Base-by-base conservation (phyloP, 495 filamentous ascomycete species). In the Penicillium dipodomyicola region DNA sequence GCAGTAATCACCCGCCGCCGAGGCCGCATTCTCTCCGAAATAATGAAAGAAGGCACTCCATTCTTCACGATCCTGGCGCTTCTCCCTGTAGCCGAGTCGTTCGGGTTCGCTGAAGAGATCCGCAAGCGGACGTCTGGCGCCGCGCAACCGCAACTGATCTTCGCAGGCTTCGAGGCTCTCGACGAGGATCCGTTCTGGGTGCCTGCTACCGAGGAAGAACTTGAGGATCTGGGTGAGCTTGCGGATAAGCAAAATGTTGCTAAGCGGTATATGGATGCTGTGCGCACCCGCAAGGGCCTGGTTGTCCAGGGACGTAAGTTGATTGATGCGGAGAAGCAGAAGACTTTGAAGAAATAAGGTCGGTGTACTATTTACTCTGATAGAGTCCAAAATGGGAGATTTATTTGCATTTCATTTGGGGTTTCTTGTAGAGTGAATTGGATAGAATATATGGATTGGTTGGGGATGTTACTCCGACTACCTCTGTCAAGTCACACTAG, bases 281-380 rank as follows among this genome's bases (percentile, higher is more conserved):
- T 98, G 20, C 77, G 94, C 59, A 76, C 68, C 54, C 75, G 91
- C 56, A 98, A 98, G 82, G 94, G 94, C 1, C 62, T 97, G 76
- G 74, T 92, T 65, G 86, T 98, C 14, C 82, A 85, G 76, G 89
- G 88, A 12, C 78, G 83, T 63, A 89, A 87, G 78, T 77, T 90
- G 69, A 89, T 96, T 63, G 87, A 91, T 82, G 94, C 92, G 22
- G 91, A 96, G 84, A 97, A 97, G 84, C 94, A 97, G 81, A 97
- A 96, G 87, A 97, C 91, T 23, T 69, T 98, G 73, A 98, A 98
- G 85, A 82, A 90, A 78, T 97, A 82, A 60, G 33, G 17, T 5
- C 17, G 11, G 6, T 29, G 11, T 58, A 41, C 1, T 9, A 51
- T 40, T 2, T 32, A 32, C 27, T 41, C 43, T 33, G 20, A n/a